Evolutionary conservation across 2,329 filamentous ascomycete species (phyloP).

Genomic region (Penicillium sp.): DNA sequence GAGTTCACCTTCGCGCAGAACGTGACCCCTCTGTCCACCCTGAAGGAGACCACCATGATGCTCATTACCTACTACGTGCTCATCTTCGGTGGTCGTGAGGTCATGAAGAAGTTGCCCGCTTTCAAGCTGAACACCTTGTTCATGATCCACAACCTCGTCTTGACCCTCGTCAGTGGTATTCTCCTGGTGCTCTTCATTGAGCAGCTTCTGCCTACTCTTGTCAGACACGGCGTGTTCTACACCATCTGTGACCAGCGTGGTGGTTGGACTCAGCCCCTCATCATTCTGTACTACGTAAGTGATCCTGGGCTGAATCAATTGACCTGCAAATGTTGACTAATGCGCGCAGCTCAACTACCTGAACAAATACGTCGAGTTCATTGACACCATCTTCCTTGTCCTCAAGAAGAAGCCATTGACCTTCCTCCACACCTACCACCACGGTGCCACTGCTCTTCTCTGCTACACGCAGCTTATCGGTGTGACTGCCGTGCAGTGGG

Average conservation of each 20-base stretch:
- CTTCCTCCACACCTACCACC: constrained; percentile 99
- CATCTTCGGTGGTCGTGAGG: constrained; percentile 88
- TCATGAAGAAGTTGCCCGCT: constrained; percentile 84
- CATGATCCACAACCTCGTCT: constrained; percentile 94
- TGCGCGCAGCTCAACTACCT: constrained; percentile 82
- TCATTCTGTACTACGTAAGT: constrained; percentile 95
- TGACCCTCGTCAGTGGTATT: constrained; percentile 80
- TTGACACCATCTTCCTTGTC: constrained; percentile 96
- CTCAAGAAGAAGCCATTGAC: constrained; percentile 99
- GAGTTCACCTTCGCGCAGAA: constrained; percentile 83
- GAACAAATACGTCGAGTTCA: constrained; percentile 93
- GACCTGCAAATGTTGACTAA: constrained; percentile 29
- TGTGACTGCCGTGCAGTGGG: constrained; percentile 91
- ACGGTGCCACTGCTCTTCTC: constrained; percentile 92
- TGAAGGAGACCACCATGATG: constrained; percentile 77
- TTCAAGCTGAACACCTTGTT: constrained; percentile 88
- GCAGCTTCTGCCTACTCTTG: constrained; percentile 82
- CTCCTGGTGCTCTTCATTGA: constrained; percentile 86
- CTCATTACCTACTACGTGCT: constrained; percentile 87
- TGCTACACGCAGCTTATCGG: constrained; percentile 98
- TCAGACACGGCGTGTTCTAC: constrained; percentile 80
- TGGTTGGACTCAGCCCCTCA: constrained; percentile 90
- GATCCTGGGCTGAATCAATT: background rate
- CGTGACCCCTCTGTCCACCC: constrained; percentile 84
- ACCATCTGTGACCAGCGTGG: constrained; percentile 76